Evolutionary conservation across 805 yeast species (phyloP), one percentile per base, ranked within the genome.

Genomic region (Suhomyces xylopsoci): DNA sequence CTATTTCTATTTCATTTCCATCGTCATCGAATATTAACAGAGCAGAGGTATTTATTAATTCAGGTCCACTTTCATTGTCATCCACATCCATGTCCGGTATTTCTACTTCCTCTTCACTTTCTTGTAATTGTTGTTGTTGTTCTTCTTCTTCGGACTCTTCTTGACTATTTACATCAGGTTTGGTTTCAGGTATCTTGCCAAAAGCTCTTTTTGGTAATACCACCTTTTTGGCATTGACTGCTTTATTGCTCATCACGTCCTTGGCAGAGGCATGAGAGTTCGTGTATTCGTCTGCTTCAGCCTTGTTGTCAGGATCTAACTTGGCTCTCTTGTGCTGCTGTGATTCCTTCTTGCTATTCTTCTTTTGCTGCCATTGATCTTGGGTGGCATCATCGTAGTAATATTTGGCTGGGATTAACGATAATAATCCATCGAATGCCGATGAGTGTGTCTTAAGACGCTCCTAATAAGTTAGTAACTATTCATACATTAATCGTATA

Each of bases 321-420:
- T 91, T 92, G 52, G 82, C 81, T 58, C 81, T 74, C 65, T 87
- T 88, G 57, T 81, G 83, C 49, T 73, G 77, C 58, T 77, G 81
- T 19, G 77, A 69, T 58, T 89, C 90, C 50, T 79, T 82, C 60
- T 87, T 88, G 28, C 83, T 69, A 70, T 85, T 81, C 74, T 90
- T 90, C 73, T 84, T 88, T 61, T 85, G 87, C 61, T 86, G 85
- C 97, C 97, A 92, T 70, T 93, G 97, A 49, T 86, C 85, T 61
- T 87, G 84, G 2, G 93, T 86, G 53, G 89, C 93, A 40, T 88
- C 97, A 67, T 92, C 97, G 66, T 89, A 91, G 67, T 93, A 93
- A 64, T 87, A 91, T 65, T 91, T 90, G 2, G 97, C 96, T 3
- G 98, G 97, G 53, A 93, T 92, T 68, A 93, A 75, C 19, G 97